Percentiles rank a stretch among this genome's conserved stretches.
phyloP scores from a whole-genome alignment of 768 basidiomycete species.

The Rhodotorula sphaerocarpa region DNA sequence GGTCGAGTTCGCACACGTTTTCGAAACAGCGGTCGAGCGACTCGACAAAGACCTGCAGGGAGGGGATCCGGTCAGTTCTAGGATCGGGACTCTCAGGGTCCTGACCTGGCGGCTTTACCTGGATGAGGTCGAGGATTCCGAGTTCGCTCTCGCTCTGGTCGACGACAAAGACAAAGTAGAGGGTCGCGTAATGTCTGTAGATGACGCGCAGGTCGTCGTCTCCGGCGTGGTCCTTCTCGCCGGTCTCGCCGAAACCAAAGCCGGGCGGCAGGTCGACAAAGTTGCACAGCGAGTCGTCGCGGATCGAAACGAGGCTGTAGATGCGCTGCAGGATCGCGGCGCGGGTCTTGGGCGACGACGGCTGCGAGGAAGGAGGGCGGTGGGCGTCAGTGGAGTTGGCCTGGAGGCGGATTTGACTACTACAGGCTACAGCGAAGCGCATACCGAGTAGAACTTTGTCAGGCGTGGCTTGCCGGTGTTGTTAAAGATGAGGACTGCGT shows the following conservation, averaged over 20 bases:
- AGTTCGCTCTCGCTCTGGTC: constrained; percentile 94
- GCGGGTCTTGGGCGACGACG: constrained; percentile 29
- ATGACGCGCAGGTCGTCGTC: constrained; percentile 63
- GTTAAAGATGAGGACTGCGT: constrained; percentile 62
- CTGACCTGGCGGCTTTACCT: too few species aligned
- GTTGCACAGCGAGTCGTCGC: constrained; percentile 80
- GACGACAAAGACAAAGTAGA: constrained; percentile 95
- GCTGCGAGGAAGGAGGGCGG: constrained; percentile 5
- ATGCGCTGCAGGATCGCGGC: constrained; percentile 48
- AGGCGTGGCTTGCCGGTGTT: constrained; percentile 78
- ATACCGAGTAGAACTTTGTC: constrained; percentile 79
- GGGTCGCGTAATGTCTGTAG: constrained; percentile 88
- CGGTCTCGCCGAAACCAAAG: constrained; percentile 32
- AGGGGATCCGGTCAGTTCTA: not conserved
- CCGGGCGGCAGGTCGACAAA: constrained; percentile 67
- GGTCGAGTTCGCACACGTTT: constrained; percentile 95
- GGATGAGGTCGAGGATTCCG: constrained; percentile 89
- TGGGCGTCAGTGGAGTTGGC: constrained; percentile 51
- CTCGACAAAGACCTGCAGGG: constrained; percentile 82
- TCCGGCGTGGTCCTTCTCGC: constrained; percentile 29
- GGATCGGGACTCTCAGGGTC: not conserved
- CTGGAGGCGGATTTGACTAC: constrained; percentile 43
- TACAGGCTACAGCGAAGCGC: constrained; percentile 40
- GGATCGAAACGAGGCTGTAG: constrained; percentile 72
- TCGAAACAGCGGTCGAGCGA: constrained; percentile 90